Conservation (phyloP, 768 basidiomycete species). For the Galerina sulciceps region DNA sequence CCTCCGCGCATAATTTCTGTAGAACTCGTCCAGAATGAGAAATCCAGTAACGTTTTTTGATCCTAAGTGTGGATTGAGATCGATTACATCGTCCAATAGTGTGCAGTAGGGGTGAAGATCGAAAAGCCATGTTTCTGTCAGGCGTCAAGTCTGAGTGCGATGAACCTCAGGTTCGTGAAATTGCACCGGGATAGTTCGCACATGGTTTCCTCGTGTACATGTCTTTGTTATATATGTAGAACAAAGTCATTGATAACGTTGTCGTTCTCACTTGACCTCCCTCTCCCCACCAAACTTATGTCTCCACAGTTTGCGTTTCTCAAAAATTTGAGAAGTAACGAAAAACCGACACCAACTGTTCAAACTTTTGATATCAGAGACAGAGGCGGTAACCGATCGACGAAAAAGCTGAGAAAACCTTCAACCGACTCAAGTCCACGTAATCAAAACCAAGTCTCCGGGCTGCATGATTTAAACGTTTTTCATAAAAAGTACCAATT, state of each 20-base stretch:
- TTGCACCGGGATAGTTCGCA: slow-evolving; percentile 1
- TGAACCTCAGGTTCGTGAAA: background rate
- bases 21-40: too few relatives aligned
- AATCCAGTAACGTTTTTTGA: too few relatives aligned
- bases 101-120: too few relatives aligned
- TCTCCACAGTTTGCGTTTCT: slow-evolving; percentile 32
- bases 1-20: background rate
- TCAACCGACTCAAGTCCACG: background rate
- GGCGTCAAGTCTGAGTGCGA: background rate
- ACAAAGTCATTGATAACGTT: background rate
- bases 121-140: background rate
- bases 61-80: too few relatives aligned
- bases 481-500: background rate
- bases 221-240: slow-evolving; percentile 5
- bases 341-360: background rate
- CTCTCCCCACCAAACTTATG: slow-evolving; percentile 6
- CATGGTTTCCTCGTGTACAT: slow-evolving; percentile 30
- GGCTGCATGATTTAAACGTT: background rate
- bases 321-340: slow-evolving; percentile 18
- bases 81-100: too few relatives aligned
- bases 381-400: background rate
- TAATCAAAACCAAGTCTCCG: background rate
- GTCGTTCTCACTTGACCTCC: background rate
- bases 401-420: slow-evolving; percentile 12
- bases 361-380: background rate